Percentiles rank a stretch among this genome's conserved stretches.
These are phyloP conservation scores for Geotrichum bryndzae DNA, from an alignment of 1,139 yeast genomes.

Conservation along the genomic window DNA sequence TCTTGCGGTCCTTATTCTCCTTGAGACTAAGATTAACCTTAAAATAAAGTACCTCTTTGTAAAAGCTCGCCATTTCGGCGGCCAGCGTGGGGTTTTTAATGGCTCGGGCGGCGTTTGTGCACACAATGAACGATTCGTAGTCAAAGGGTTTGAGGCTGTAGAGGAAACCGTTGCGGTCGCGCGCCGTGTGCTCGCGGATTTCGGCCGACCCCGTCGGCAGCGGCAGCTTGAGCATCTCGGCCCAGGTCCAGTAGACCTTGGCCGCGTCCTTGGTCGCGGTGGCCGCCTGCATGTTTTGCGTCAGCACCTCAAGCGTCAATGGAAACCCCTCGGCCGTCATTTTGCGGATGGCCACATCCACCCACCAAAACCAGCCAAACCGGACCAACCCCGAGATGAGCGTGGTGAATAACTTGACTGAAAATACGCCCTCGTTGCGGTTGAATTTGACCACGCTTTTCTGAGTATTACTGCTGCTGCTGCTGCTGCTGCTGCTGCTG, in stretches of 20 bases:
- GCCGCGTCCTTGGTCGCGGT: constrained; percentile 20
- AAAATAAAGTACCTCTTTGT: constrained; percentile 1
- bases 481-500: background rate
- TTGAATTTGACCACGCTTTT: background rate
- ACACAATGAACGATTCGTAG: constrained; percentile 10
- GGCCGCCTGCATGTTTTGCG: constrained; percentile 24
- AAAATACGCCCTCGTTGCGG: constrained; percentile 1
- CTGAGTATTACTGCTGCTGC: background rate
- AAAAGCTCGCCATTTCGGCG: constrained; percentile 10
- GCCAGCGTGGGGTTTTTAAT: constrained; percentile 2
- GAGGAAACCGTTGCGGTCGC: constrained; percentile 7
- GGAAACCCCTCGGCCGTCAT: constrained; percentile 20
- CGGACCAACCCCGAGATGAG: constrained; percentile 24
- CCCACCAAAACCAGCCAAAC: constrained; percentile 22
- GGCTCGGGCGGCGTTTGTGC: constrained; percentile 10
- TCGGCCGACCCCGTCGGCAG: background rate
- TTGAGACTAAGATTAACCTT: constrained; percentile 6
- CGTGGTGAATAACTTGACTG: constrained; percentile 16
- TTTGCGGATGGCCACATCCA: constrained; percentile 25
- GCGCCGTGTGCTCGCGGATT: background rate
- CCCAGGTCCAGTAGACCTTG: constrained; percentile 26
- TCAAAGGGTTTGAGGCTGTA: constrained; percentile 13
- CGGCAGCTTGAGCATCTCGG: constrained; percentile 16
- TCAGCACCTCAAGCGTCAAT: constrained; percentile 21
- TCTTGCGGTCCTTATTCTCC: background rate